Conservation (phyloP, 495 filamentous ascomycete species). For the Daldinia concentrica region DNA sequence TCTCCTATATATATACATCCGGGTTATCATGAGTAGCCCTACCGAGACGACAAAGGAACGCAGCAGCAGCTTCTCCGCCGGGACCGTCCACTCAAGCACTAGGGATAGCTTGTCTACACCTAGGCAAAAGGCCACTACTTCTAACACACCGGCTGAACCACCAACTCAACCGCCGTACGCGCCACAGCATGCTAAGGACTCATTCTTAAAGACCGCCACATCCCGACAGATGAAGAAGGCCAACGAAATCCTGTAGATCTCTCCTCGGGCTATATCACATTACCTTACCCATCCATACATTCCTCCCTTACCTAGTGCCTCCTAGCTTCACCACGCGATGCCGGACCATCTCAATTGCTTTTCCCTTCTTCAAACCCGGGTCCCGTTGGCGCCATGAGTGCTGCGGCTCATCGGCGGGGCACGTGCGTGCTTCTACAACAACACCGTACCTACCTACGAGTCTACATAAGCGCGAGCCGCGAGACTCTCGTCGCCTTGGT, state of each 20-base stretch:
- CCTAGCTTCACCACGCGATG: too few species aligned
- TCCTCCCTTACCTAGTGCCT: too few species aligned
- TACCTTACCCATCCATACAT: not conserved
- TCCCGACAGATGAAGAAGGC: constrained; percentile 48
- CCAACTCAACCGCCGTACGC: constrained; percentile 32
- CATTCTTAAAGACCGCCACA: constrained; percentile 55
- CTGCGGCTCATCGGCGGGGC: not conserved
- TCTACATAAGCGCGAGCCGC: too few species aligned
- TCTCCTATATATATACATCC: not conserved
- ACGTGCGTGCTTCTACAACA: not conserved
- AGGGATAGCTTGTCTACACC: not conserved
- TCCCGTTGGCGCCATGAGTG: constrained; percentile 23
- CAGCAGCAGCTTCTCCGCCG: not conserved
- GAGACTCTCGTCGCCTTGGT: too few species aligned
- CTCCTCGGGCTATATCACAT: not conserved
- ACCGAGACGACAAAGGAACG: not conserved
- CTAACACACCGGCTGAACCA: not conserved
- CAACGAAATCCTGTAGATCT: constrained; percentile 47
- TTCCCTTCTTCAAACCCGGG: too few species aligned
- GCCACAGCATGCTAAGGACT: constrained; percentile 53
- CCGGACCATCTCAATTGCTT: too few species aligned
- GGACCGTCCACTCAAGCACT: not conserved
- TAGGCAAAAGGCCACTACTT: not conserved
- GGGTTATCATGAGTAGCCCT: not conserved
- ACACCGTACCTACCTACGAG: too few species aligned